Conservation (phyloP, 371 early-diverging fungal genomes). For the Mortierella sp. region DNA sequence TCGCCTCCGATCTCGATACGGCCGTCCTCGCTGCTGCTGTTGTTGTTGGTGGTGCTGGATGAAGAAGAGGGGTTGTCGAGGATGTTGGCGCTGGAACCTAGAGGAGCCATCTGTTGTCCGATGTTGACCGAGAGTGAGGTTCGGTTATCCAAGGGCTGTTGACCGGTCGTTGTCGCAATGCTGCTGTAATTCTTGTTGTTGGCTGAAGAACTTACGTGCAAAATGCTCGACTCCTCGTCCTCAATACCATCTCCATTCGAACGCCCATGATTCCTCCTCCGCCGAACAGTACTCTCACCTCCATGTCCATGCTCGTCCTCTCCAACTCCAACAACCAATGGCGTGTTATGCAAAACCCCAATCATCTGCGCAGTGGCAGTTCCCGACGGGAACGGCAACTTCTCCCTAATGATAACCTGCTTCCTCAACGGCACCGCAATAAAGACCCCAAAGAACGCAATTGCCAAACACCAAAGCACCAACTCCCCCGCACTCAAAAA, state of each 20-base stretch:
- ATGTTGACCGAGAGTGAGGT: background rate
- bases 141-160: constrained; percentile 6
- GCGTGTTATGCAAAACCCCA: constrained; percentile 76
- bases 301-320: background rate
- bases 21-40: background rate
- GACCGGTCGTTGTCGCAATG: background rate
- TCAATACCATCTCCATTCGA: background rate
- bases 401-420: constrained; percentile 85
- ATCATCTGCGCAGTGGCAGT: constrained; percentile 93
- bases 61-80: background rate
- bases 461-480: constrained; percentile 82
- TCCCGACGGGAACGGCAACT: constrained; percentile 89
- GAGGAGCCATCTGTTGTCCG: constrained; percentile 7
- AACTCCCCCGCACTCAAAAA: constrained; percentile 44
- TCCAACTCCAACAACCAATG: constrained; percentile 12
- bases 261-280: background rate
- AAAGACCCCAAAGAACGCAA: constrained; percentile 92
- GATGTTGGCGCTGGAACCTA: constrained; percentile 3
- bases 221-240: background rate
- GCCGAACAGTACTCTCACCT: background rate
- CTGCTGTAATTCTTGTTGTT: constrained; percentile 12
- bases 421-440: constrained; percentile 89
- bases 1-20: constrained; percentile 40
- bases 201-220: constrained; percentile 4
- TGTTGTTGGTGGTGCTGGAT: background rate